Evolutionary conservation across 257 asterid genomes (phyloP), one percentile per base, ranked within the genome.

Genomic region (Phtheirospermum japonicum): DNA sequence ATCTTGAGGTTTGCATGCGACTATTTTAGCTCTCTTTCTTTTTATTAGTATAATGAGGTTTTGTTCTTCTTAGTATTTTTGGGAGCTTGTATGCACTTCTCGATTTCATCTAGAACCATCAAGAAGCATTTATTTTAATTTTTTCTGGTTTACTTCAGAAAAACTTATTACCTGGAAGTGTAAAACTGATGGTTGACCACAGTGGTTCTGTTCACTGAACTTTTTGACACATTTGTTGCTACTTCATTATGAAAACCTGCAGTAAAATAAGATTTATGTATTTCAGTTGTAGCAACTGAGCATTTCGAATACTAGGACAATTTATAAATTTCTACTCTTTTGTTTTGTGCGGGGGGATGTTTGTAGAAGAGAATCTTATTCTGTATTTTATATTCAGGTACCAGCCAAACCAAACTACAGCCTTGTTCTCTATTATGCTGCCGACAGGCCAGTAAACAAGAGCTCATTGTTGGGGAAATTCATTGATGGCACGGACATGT

Each of bases 381-480:
- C 32, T 66, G 72, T 65, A 30, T 50, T 50, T 50, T 50, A 20
- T 26, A 2, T 50, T 73, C 80, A 93, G 99, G 95, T 89, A 73
- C 99, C 99, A 13, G 92, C 97, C 69, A 83, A 59, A 70, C 99
- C 99, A 66, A 89, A 89, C 82, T 93, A 93, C 84, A 87, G 97
- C 80, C 77, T 93, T 74, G 90, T 90, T 76, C 85, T 93, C 55
- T 93, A 89, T 73, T 93, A 80, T 76, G 97, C 97, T 61, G 85
- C 97, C 57, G 92, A 87, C 67, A 84, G 84, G 77, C 97, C 99
- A 28, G 86, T 89, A 63, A 79, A 75, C 69, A 76, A 87, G 76
- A 69, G 71, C 61, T 87, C 99, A 13, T 78, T 89, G 71, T 71
- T 93, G 88, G 88, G 89, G 31, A 87, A 83, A 82, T 93, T 89